Evolutionary conservation across 345 rosid genomes (phyloP).

Genomic region (Acer negundo): DNA sequence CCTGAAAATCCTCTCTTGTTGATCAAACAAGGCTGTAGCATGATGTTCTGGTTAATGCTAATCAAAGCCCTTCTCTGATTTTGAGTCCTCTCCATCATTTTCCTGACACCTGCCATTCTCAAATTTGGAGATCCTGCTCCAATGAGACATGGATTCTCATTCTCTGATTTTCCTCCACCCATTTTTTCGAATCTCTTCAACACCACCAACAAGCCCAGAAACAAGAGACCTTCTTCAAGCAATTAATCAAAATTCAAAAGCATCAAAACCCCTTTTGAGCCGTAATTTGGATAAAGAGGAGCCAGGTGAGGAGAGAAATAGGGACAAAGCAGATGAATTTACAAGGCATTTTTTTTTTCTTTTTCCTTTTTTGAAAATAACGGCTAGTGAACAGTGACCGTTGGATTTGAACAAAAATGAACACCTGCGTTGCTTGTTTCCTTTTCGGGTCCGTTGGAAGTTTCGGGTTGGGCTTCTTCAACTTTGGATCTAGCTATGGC

Average conservation of each 20-base stretch:
- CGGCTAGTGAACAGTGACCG: not conserved
- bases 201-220: not conserved
- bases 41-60: not conserved
- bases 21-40: not conserved
- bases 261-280: not conserved
- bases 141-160: not conserved
- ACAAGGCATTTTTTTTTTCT: too few relatives aligned
- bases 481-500: not conserved
- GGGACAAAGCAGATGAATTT: not conserved
- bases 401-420: conserved; percentile 3
- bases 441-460: not conserved
- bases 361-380: conserved; percentile 1
- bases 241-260: too few relatives aligned
- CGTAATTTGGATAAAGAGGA: too few relatives aligned
- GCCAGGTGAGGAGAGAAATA: not conserved
- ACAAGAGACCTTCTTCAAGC: not conserved
- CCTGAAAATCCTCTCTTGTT: not conserved
- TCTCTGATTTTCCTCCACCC: not conserved
- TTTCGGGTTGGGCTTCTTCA: not conserved
- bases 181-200: not conserved
- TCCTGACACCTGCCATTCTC: not conserved
- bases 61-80: conserved; percentile 1
- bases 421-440: not conserved
- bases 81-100: not conserved
- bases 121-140: not conserved